Evolutionary conservation across 2,329 filamentous ascomycete species (phyloP), one percentile per base, ranked within the genome.

Genomic region (Ambrosiella xylebori): DNA sequence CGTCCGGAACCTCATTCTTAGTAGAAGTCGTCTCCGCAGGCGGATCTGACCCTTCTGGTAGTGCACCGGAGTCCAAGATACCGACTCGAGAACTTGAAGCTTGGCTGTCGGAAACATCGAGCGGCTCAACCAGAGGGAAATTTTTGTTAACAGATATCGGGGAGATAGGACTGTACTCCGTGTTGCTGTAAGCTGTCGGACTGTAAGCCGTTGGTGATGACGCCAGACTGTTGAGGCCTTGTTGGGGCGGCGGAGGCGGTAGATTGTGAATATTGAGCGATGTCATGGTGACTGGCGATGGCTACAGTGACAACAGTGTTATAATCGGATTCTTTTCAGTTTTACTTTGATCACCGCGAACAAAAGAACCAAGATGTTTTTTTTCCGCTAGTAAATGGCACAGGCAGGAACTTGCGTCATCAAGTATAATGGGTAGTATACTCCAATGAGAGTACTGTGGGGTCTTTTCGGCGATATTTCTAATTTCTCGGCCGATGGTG

Each of bases 1-100:
- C 68, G 55, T 72, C 61, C 1, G 61, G 62, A 8, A 27, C 13
- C 8, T 13, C 38, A 9, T 38, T 9, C 37, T 17, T 13, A 7
- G 4, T 17, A 12, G 37, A 5, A 17, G n/a, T 7, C 5, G 9
- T 39, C n/a, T 39, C 15, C 7, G 7, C 39, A 17, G 40, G 7
- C 12, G 13, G 35, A 27, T 47, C 36, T 35, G 12, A 35, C 11
- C 8, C 8, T 19, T 17, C 36, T n/a, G 13, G 35, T 27, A 5
- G 27, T 19, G 54, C 35, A 35, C 12, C 3, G 9, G 12, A 19
- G 2, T 35, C 36, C 13, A 19, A 17, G 9, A 17, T 35, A 12
- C 54, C 41, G 13, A 38, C 27, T 8, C 27, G 27, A 11, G 54
- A 27, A 13, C 27, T 39, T 15, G 57, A 45, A 1, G 51, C 17